phyloP scores from a whole-genome alignment of 306 rosid genomes.

The Vachellia pachyceras region DNA sequence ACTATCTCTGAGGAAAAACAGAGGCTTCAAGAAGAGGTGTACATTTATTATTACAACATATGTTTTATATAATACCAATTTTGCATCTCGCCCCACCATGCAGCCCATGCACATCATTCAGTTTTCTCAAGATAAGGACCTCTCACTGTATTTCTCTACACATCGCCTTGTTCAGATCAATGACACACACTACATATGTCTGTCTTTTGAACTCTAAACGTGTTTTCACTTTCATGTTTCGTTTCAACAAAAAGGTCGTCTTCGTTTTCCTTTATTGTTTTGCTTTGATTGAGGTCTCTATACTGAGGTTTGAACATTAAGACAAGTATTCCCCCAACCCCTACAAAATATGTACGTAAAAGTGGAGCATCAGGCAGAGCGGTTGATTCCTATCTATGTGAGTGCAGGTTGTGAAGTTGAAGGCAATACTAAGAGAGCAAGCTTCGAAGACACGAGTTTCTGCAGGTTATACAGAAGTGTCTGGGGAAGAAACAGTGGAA shows the following conservation, averaged over 20 bases:
- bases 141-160: not conserved
- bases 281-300: not conserved
- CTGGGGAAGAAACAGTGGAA: constrained; percentile 85
- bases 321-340: constrained; percentile 5
- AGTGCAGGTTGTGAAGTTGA: constrained; percentile 70
- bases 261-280: not conserved
- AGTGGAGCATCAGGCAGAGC: not conserved
- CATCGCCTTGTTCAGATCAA: too few species aligned
- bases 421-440: constrained; percentile 70
- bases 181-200: not conserved
- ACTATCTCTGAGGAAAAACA: constrained; percentile 66
- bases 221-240: not conserved
- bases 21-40: constrained; percentile 92
- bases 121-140: not conserved
- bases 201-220: not conserved
- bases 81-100: constrained; percentile 11
- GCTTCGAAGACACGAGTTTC: constrained; percentile 59
- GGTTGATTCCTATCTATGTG: not conserved
- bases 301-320: not conserved
- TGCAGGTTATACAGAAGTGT: constrained; percentile 62
- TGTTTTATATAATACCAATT: not conserved
- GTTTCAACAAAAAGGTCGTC: constrained; percentile 8
- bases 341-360: not conserved
- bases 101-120: constrained; percentile 23
- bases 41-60: too few species aligned